Conservation (phyloP, 2,329 filamentous ascomycete genomes). For the Zasmidium cellare region DNA sequence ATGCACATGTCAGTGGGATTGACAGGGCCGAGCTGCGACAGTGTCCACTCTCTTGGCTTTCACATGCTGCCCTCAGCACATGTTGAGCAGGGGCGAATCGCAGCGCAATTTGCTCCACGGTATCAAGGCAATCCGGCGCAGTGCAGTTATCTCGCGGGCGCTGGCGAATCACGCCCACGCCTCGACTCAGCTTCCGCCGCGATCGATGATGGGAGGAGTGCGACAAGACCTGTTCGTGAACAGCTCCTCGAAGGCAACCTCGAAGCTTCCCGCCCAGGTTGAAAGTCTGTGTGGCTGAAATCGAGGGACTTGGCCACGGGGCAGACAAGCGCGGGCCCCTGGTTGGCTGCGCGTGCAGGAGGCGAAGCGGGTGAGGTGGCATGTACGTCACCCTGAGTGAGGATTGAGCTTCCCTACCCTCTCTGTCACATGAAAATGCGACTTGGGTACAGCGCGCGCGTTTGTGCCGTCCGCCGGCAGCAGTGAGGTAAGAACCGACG, state of each 20-base stretch:
- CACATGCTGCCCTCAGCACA: neutral
- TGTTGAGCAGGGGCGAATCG: neutral
- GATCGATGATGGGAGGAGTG: slow-evolving; percentile 4
- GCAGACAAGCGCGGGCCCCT: neutral
- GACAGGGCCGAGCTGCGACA: slow-evolving; percentile 1
- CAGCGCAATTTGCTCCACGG: neutral
- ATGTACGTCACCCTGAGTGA: neutral
- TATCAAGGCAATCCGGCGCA: neutral
- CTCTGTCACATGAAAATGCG: slow-evolving; percentile 7
- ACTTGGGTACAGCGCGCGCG: neutral
- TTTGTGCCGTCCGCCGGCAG: neutral
- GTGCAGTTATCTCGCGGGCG: slow-evolving; percentile 1
- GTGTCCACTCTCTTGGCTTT: neutral
- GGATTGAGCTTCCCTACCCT: neutral
- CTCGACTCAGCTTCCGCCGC: neutral
- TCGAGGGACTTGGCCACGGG: neutral
- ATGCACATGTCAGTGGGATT: slow-evolving; percentile 10
- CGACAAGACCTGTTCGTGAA: neutral
- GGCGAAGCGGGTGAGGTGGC: neutral
- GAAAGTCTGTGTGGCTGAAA: neutral
- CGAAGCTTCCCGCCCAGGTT: neutral
- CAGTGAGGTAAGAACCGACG: slow-evolving; percentile 8
- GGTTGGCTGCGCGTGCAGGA: neutral
- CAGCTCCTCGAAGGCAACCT: neutral
- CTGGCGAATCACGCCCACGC: neutral